Evolutionary conservation across 257 asterid genomes (phyloP), one percentile per base, ranked within the genome.

Genomic region (Forsythia viridissima): DNA sequence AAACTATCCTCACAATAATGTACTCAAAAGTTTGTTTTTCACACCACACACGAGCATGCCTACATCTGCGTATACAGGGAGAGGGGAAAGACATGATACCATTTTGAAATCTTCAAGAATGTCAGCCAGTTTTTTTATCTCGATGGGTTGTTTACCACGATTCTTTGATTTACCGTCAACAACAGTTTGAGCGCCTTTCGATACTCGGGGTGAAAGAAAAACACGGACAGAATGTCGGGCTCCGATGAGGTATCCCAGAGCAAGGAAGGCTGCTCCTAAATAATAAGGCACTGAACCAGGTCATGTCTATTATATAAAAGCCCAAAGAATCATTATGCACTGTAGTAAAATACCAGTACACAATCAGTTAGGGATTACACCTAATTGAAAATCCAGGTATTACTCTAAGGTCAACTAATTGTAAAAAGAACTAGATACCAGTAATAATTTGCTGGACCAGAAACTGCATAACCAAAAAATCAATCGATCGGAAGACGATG

Each of bases 251-350:
- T 83, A 93, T 37, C 97, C 98, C 80, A 93, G 77, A 76, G 94
- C 97, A 71, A 95, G 82, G 80, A 94, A 95, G 81, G 88, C 92
- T 34, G 93, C 96, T 71, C 97, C 99, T 69, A 95, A 87, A n/a
- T 65, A 93, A 71, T 43, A 95, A 79, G 39, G 89, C 91, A 76
- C 90, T 85, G 67, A 92, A 75, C 99, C 97, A 93, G 63, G 97
- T 81, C 93, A 90, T 89, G 72, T 84, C 93, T 71, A 91, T 87
- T 95, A 89, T 86, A 75, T 84, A 91, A 81, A 90, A 79, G 61
- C 87, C 85, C n/a, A n/a, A 68, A 73, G 76, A 84, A 74, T 75
- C 73, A 79, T 82, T 52, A 81, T 85, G 79, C 78, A 80, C 87
- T 83, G 89, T 84, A 83, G 37, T 79, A 80, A 40, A 39, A 63